Conservation (phyloP, 306 rosid species). For the Pyrus bretschneideri region DNA sequence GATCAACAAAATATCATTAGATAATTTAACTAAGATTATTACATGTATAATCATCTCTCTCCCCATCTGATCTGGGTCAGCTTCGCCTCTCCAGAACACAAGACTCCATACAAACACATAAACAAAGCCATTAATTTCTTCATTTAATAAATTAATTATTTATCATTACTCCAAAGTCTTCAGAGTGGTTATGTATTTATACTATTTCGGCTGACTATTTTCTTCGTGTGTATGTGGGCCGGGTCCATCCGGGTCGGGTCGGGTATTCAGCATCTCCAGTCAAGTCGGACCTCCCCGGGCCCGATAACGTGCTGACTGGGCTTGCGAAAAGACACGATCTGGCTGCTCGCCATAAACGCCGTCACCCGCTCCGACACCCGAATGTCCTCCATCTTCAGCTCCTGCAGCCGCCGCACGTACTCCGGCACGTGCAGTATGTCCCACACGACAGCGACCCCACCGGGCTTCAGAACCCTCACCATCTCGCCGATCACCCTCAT, state of each 20-base stretch:
- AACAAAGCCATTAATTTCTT: neutral
- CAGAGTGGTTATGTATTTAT: neutral
- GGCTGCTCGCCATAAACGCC: constrained; percentile 93
- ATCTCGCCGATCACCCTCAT: constrained; percentile 88
- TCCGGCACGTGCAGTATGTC: constrained; percentile 92
- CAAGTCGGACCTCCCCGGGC: constrained; percentile 76
- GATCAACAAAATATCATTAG: neutral
- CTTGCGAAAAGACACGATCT: constrained; percentile 79
- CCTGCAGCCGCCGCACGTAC: constrained; percentile 74
- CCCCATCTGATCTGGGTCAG: constrained; percentile 36
- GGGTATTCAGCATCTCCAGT: constrained; percentile 72
- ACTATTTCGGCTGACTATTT: neutral
- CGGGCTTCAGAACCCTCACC: constrained; percentile 83
- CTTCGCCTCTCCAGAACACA: constrained; percentile 71
- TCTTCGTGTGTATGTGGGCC: neutral
- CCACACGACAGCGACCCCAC: constrained; percentile 91
- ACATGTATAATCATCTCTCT: neutral
- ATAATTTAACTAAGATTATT: neutral
- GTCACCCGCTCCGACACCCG: constrained; percentile 81
- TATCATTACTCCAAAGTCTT: neutral
- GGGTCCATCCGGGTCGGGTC: neutral
- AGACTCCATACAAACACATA: neutral
- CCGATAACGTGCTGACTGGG: constrained; percentile 72
- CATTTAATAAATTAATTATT: neutral
- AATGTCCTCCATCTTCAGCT: constrained; percentile 87